Evolutionary conservation across 2,329 filamentous ascomycete genomes (phyloP).

Genomic region (Talaromyces sp.): DNA sequence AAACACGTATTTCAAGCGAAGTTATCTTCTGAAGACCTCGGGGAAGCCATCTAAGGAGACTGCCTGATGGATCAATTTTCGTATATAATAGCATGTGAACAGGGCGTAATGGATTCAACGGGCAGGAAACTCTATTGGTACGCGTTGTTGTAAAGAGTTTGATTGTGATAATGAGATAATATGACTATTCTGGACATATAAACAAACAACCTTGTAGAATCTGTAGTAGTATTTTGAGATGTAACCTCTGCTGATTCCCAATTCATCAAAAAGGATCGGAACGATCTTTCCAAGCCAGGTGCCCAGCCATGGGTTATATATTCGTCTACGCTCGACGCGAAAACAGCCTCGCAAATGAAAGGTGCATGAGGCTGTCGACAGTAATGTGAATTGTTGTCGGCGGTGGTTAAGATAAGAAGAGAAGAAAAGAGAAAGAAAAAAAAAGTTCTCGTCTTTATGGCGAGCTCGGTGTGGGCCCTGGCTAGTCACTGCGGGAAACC

Average conservation of each 20-base stretch:
- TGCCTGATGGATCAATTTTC: neutral
- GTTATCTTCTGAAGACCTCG: constrained; percentile 80
- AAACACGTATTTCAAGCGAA: constrained; percentile 96
- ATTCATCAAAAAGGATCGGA: constrained; percentile 57
- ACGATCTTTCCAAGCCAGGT: constrained; percentile 63
- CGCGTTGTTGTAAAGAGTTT: too few relatives aligned
- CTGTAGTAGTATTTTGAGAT: constrained; percentile 13
- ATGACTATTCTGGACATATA: neutral
- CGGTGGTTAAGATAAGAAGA: constrained; percentile 47
- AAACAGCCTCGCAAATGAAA: constrained; percentile 54
- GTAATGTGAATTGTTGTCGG: constrained; percentile 52
- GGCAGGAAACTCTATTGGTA: neutral
- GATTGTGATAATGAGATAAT: constrained; percentile 1
- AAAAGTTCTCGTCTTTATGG: constrained; percentile 17
- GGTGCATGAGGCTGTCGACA: constrained; percentile 51
- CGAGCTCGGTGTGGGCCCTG: constrained; percentile 4
- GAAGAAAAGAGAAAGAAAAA: constrained; percentile 31
- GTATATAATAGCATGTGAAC: constrained; percentile 4
- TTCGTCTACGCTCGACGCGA: constrained; percentile 64
- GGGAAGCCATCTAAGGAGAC: constrained; percentile 46
- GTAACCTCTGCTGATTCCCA: constrained; percentile 72
- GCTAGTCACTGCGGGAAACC: constrained; percentile 28
- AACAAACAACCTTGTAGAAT: neutral
- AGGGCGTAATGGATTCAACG: constrained; percentile 7
- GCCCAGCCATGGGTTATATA: constrained; percentile 64